Evolutionary conservation across 768 basidiomycete genomes (phyloP), one percentile per base, ranked within the genome.

Genomic region (Leccinum subgranulosum): DNA sequence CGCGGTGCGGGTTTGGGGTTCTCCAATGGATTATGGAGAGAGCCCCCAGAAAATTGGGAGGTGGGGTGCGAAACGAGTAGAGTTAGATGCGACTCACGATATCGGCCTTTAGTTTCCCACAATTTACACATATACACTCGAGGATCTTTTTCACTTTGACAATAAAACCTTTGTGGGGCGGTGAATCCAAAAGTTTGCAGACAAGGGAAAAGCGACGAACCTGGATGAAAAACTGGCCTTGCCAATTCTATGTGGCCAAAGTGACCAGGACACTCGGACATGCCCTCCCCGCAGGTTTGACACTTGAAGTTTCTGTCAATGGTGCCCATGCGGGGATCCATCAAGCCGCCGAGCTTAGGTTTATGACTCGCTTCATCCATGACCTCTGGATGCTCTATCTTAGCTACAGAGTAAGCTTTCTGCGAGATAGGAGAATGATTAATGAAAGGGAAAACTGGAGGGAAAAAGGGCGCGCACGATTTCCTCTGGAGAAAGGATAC

Each of bases 81-180:
- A 85, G 83, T 84, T 77, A 78, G 84, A 82, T 77, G 67, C 77
- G 74, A 93, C 94, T 92, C 86, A 97, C 94, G 82, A 87, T 87
- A 77, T 98, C 93, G 62, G 91, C 92, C 81, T 97, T 98, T 65
- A 98, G 82, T 76, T 91, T 95, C 72, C 97, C 97, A 74, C 97
- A 99, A 71, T 96, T 95, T 65, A 96, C 92, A 81, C 97, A 99
- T 64, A 99, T 93, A 77, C 89, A 90, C 81, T 99, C 97, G 79
- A 98, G 76, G 71, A 99, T 97, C 82, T 99, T 98, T 82, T 99
- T 99, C 74, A 98, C 94, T 85, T 98, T 98, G 74, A 92, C 82
- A 68, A 98, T 87, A 77, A 99, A 99, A 53, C 97, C 94, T 89
- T 67, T 14, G 15, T 15, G 33, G 25, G 23, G n/a, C 4, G 31